These are phyloP conservation scores for Diacronema lutheri DNA, from an alignment of 78 protist species.

Conservation along the genomic window DNA sequence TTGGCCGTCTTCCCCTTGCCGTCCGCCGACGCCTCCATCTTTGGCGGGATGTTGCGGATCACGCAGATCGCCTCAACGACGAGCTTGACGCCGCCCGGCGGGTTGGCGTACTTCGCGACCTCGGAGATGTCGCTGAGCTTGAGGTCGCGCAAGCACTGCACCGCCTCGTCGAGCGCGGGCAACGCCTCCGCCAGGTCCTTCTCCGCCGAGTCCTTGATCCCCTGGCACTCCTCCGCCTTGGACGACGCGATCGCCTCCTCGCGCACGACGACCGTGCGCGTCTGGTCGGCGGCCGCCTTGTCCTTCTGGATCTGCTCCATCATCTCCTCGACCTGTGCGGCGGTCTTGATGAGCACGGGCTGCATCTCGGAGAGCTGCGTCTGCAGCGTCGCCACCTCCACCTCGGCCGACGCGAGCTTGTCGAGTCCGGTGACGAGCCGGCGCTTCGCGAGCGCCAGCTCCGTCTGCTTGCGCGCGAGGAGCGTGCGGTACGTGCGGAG, in stretches of 20 bases:
- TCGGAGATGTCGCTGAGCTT: conserved; percentile 64
- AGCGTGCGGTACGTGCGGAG: conserved; percentile 28
- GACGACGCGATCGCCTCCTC: conserved; percentile 63
- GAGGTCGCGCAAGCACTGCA: conserved; percentile 44
- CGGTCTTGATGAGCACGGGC: conserved; percentile 64
- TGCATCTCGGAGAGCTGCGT: conserved; percentile 61
- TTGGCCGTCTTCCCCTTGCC: conserved; percentile 41
- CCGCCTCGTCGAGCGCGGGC: conserved; percentile 83
- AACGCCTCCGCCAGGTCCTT: conserved; percentile 75
- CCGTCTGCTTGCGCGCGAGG: conserved; percentile 29
- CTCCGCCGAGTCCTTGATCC: conserved; percentile 58
- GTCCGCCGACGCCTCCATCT: conserved; percentile 22
- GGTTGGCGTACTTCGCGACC: conserved; percentile 54
- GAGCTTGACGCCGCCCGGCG: conserved; percentile 75
- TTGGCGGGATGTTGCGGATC: conserved; percentile 52
- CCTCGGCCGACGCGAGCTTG: conserved; percentile 48
- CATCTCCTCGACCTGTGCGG: conserved; percentile 56
- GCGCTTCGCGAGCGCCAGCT: not conserved
- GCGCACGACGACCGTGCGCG: conserved; percentile 32
- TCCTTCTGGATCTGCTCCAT: conserved; percentile 60
- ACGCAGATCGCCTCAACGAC: conserved; percentile 73
- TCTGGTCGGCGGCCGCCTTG: conserved; percentile 55
- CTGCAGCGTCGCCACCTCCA: conserved; percentile 55
- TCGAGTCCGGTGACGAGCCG: conserved; percentile 63
- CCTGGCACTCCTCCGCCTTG: conserved; percentile 62